These are phyloP conservation scores for Ganoderma meredithae DNA, from an alignment of 1,284 basidiomycete species.

Conservation along the genomic window DNA sequence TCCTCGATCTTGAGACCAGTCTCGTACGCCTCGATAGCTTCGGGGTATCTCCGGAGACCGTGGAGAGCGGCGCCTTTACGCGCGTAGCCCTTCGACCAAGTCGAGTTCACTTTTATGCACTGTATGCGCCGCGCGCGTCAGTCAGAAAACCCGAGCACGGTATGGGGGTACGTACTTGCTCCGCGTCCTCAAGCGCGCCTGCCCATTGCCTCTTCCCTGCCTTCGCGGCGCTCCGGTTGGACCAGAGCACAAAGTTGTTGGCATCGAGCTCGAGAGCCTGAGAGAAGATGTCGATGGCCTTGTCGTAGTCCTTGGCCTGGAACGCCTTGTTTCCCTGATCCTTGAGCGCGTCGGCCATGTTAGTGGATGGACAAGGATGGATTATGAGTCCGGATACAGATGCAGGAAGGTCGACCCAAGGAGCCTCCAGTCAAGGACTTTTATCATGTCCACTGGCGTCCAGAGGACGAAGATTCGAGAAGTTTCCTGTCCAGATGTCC, in stretches of 20 bases:
- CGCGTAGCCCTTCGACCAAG: constrained; percentile 92
- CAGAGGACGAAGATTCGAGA: constrained; percentile 23
- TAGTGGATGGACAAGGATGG: constrained; percentile 7
- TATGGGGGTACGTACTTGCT: constrained; percentile 66
- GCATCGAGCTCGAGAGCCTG: constrained; percentile 89
- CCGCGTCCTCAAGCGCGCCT: constrained; percentile 88
- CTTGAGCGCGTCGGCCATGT: constrained; percentile 69
- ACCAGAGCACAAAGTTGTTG: constrained; percentile 89
- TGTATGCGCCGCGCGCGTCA: constrained; percentile 37
- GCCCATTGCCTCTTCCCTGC: constrained; percentile 84
- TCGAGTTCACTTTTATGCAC: constrained; percentile 82
- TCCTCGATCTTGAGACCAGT: constrained; percentile 84
- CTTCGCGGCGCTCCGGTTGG: constrained; percentile 92
- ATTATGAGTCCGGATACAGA: constrained; percentile 2
- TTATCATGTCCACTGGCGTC: constrained; percentile 27
- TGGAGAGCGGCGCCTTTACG: constrained; percentile 97
- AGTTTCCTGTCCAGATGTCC: constrained; percentile 12
- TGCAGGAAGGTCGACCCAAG: constrained; percentile 4
- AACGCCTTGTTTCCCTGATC: constrained; percentile 97
- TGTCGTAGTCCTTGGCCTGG: constrained; percentile 91
- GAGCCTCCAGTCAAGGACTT: constrained; percentile 15
- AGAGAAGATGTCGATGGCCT: constrained; percentile 87
- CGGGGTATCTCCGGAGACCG: constrained; percentile 80
- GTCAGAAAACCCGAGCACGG: background rate
- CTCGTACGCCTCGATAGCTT: constrained; percentile 86